phyloP scores from a whole-genome alignment of 73 alveolate species.

The Paramecium caudatum region DNA sequence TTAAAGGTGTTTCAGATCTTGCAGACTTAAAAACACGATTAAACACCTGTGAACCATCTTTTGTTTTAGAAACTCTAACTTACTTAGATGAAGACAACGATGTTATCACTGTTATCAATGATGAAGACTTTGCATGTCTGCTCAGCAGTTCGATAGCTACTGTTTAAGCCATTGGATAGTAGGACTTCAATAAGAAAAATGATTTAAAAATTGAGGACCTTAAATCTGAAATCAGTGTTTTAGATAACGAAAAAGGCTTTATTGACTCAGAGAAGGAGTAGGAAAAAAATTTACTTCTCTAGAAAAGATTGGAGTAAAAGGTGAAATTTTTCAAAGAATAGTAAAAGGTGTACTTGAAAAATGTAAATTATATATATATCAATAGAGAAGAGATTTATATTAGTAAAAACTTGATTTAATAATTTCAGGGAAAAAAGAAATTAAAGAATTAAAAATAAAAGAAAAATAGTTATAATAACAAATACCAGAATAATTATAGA shows the following conservation, averaged over 20 bases:
- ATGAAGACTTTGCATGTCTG: slow-evolving; percentile 7
- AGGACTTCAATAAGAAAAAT: too few species aligned
- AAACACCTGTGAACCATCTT: slow-evolving; percentile 53
- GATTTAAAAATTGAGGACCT: too few species aligned
- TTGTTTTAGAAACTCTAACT: slow-evolving; percentile 12
- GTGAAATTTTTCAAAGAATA: background rate
- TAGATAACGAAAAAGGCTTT: too few species aligned
- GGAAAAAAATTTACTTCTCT: too few species aligned
- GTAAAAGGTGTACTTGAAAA: background rate
- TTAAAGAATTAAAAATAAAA: background rate
- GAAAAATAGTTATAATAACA: background rate
- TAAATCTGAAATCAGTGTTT: too few species aligned
- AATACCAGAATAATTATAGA: background rate
- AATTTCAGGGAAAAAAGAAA: background rate
- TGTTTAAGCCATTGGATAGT: background rate
- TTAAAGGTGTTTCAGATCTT: too few species aligned
- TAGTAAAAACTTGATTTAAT: too few species aligned
- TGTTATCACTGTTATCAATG: background rate
- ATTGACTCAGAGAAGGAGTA: too few species aligned
- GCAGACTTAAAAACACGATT: too few species aligned
- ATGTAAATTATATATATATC: background rate
- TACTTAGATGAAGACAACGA: slow-evolving; percentile 8
- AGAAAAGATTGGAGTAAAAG: background rate
- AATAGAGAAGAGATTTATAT: background rate
- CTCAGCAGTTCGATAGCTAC: background rate